phyloP scores from a whole-genome alignment of 345 rosid species.

The Populus pruinosa region DNA sequence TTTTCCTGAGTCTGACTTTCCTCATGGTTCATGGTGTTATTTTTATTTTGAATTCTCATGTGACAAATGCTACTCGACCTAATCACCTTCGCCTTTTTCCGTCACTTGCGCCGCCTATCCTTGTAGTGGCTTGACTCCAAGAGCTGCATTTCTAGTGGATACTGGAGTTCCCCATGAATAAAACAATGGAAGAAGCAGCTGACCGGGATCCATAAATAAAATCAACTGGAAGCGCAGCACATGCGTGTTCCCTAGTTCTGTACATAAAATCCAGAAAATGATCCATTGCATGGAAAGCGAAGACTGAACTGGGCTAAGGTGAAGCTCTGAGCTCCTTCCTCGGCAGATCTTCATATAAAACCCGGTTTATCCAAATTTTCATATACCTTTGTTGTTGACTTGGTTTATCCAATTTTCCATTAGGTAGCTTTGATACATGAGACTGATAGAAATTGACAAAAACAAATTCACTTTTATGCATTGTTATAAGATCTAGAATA shows the following conservation, averaged over 20 bases:
- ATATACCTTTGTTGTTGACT: not conserved
- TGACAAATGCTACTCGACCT: conserved; percentile 6
- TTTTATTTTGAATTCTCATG: not conserved
- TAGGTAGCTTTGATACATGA: too few species aligned
- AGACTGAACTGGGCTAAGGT: not conserved
- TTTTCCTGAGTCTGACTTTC: not conserved
- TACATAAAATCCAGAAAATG: too few species aligned
- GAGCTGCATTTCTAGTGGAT: conserved; percentile 8
- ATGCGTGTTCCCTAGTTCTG: not conserved
- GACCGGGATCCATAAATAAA: not conserved
- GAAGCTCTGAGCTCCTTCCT: not conserved
- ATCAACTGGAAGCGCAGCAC: not conserved
- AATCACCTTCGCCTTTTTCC: conserved; percentile 18
- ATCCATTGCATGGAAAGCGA: not conserved
- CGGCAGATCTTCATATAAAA: not conserved
- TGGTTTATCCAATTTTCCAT: too few species aligned
- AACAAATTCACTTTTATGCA: too few species aligned
- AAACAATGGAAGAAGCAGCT: not conserved
- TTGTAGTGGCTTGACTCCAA: not conserved
- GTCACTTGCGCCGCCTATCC: conserved; percentile 35
- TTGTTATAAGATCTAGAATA: too few species aligned
- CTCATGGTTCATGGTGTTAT: not conserved
- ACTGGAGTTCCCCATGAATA: conserved; percentile 9
- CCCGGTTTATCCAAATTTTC: not conserved
- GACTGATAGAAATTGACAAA: too few species aligned